Evolutionary conservation across 768 basidiomycete genomes (phyloP).

Genomic region (Mrakia frigida): DNA sequence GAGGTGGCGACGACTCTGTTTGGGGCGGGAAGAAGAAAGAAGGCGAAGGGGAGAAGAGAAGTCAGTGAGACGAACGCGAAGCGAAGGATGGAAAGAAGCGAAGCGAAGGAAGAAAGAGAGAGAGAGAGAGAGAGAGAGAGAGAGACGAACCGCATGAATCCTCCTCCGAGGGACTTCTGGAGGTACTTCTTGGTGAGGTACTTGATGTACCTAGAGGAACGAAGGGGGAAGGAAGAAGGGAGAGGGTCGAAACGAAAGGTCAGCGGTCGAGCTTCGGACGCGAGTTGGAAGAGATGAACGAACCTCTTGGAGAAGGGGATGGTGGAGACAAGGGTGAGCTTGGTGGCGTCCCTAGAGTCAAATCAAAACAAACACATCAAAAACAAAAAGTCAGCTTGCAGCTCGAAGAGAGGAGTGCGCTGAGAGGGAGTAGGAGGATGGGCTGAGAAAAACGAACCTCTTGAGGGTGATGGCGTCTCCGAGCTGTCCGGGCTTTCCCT

Average conservation of each 20-base stretch:
- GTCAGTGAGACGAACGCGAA: neutral
- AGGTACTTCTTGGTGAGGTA: slow-evolving; percentile 99
- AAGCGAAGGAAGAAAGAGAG: slow-evolving; percentile 41
- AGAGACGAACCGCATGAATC: slow-evolving; percentile 32
- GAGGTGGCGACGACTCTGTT: slow-evolving; percentile 79
- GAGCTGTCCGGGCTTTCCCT: slow-evolving; percentile 84
- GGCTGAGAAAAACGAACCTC: slow-evolving; percentile 56
- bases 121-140: slow-evolving; percentile 91
- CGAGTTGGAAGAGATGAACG: neutral
- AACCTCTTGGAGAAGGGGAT: slow-evolving; percentile 72
- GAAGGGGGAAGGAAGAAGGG: neutral
- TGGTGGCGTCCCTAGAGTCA: slow-evolving; percentile 52
- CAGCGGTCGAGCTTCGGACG: neutral
- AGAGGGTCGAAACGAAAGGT: neutral
- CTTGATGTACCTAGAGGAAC: slow-evolving; percentile 45
- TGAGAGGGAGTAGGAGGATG: neutral
- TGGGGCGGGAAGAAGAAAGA: slow-evolving; percentile 8
- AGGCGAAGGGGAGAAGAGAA: slow-evolving; percentile 18
- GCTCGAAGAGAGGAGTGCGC: neutral
- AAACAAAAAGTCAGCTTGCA: neutral
- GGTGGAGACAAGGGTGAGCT: slow-evolving; percentile 75
- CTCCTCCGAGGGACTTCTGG: slow-evolving; percentile 71
- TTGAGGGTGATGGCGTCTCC: slow-evolving; percentile 81
- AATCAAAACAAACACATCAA: neutral
- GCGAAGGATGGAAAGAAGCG: slow-evolving; percentile 75